phyloP scores from a whole-genome alignment of 164 flowering plant species.

The Protea cynaroides region DNA sequence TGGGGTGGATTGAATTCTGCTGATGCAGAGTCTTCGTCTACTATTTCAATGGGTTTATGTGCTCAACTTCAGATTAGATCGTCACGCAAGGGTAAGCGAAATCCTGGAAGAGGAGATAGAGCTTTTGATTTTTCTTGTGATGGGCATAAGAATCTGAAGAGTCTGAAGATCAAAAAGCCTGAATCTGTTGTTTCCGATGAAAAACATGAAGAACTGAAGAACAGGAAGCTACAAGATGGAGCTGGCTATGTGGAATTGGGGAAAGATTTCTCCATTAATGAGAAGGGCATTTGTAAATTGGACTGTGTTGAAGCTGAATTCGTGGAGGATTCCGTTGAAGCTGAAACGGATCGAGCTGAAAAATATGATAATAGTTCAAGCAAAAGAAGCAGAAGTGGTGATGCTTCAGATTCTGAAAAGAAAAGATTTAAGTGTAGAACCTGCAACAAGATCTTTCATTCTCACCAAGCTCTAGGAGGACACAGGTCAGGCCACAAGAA shows the following conservation, averaged over 20 bases:
- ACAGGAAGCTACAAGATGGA: conserved; percentile 11
- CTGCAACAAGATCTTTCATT: conserved; percentile 47
- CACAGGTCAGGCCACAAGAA: conserved; percentile 49
- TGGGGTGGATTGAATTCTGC: conserved; percentile 38
- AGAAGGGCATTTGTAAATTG: conserved; percentile 3
- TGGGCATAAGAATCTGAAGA: conserved; percentile 12
- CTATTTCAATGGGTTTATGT: conserved; percentile 54
- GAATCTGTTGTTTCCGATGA: conserved; percentile 22
- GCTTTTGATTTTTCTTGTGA: conserved; percentile 1
- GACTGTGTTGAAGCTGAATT: conserved; percentile 1
- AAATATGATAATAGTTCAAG: conserved; percentile 16
- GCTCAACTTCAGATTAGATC: conserved; percentile 36
- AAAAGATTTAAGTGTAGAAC: conserved; percentile 39
- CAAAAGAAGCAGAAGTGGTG: conserved; percentile 16
- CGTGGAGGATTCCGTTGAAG: background rate
- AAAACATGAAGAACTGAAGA: conserved; percentile 17
- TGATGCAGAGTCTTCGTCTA: conserved; percentile 52
- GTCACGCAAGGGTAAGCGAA: conserved; percentile 22
- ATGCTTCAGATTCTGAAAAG: conserved; percentile 21
- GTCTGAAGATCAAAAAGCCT: conserved; percentile 17
- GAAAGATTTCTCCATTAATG: conserved; percentile 11
- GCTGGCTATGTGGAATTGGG: conserved; percentile 22
- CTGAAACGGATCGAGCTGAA: conserved; percentile 6
- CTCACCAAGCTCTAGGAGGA: conserved; percentile 58
- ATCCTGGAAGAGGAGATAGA: conserved; percentile 15